Conservation (phyloP, 83 land plant species). For the Picea abies region DNA sequence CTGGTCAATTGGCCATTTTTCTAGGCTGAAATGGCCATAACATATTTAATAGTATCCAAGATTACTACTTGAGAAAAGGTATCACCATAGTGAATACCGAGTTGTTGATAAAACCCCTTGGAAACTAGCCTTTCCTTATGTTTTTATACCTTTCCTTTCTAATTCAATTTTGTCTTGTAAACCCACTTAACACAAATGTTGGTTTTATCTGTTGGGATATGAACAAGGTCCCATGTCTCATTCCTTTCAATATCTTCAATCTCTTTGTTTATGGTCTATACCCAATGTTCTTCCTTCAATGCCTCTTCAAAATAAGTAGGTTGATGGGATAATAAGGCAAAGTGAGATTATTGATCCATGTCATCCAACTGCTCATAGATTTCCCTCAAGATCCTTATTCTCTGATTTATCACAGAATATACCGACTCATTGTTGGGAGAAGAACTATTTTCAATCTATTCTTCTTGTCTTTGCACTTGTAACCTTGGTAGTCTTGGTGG, state of each 20-base stretch:
- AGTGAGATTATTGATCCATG: no score
- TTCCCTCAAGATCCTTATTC: not conserved
- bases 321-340: no score
- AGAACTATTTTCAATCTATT: not conserved
- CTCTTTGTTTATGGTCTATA: no score
- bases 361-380: not conserved
- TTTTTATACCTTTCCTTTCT: not conserved
- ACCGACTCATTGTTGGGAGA: not conserved
- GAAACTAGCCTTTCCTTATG: conserved; percentile 13
- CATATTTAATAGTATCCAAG: not conserved
- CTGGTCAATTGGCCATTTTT: not conserved
- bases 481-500: not conserved
- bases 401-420: not conserved
- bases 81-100: conserved; percentile 6
- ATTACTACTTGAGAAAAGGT: conserved; percentile 18
- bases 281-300: no score
- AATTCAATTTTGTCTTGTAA: conserved; percentile 22
- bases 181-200: conserved; percentile 17
- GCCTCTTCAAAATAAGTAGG: no score
- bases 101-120: conserved; percentile 7
- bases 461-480: not conserved
- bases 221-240: not conserved
- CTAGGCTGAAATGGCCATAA: conserved; percentile 6
- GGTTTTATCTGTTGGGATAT: not conserved
- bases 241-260: no score